A percentile compares a stretch with the other conserved stretches of the same genome.
Conservation (phyloP, 148 eudicot genomes). For the Fagopyrum tataricum region DNA sequence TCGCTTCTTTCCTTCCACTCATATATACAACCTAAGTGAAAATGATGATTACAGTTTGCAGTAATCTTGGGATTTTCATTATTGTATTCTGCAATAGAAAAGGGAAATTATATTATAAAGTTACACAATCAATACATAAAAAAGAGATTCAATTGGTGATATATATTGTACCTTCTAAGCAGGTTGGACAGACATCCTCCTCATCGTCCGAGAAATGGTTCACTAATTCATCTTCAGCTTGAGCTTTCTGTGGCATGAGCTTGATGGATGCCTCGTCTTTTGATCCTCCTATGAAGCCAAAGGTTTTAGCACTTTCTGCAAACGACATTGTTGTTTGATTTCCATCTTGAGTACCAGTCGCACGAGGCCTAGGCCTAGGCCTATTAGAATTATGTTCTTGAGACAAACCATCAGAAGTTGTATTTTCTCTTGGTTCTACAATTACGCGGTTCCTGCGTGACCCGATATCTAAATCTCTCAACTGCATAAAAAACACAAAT, state of each 20-base stretch:
- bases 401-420: neutral
- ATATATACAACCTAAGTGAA: conserved; percentile 15
- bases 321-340: neutral
- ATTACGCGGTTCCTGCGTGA: neutral
- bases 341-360: neutral
- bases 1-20: conserved; percentile 20
- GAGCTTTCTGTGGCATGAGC: neutral
- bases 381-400: neutral
- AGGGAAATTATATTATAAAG: too few species aligned
- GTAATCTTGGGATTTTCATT: conserved; percentile 14
- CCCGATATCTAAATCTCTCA: neutral
- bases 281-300: neutral
- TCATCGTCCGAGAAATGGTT: conserved; percentile 2
- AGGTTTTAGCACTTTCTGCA: neutral
- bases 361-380: neutral
- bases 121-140: neutral
- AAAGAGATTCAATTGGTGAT: neutral
- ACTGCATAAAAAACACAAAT: neutral
- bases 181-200: conserved; percentile 13
- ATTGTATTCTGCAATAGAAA: neutral
- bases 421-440: neutral
- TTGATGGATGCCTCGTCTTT: conserved; percentile 3
- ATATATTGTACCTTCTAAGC: conserved; percentile 12
- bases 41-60: conserved; percentile 11
- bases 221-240: neutral